Evolutionary conservation across 305 asterid species (phyloP).

Genomic region (Plantago coronopus): DNA sequence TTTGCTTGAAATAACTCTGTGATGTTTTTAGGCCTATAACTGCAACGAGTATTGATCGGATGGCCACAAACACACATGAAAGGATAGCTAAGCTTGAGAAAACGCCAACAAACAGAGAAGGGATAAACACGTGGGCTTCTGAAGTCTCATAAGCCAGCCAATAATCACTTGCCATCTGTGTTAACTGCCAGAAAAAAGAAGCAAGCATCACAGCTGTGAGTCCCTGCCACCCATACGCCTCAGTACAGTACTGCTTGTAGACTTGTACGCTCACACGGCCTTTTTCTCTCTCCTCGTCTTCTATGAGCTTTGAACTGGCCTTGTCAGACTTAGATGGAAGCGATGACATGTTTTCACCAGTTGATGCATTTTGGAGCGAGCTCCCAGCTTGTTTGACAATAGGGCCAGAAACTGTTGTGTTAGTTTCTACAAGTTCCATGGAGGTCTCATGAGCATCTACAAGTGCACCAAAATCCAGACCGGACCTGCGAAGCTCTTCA

Average conservation of each 20-base stretch:
- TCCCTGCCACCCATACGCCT: constrained; percentile 70
- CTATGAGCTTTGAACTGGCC: constrained; percentile 47
- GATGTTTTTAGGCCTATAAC: constrained; percentile 50
- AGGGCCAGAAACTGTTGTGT: background rate
- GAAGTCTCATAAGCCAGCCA: constrained; percentile 80
- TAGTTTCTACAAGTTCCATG: constrained; percentile 48
- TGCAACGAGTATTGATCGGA: constrained; percentile 34
- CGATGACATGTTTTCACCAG: constrained; percentile 25
- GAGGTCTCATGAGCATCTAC: constrained; percentile 70
- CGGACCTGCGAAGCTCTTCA: constrained; percentile 39
- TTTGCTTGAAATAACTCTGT: constrained; percentile 46
- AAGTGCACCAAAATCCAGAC: constrained; percentile 50
- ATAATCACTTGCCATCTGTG: constrained; percentile 47
- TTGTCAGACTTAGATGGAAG: constrained; percentile 27
- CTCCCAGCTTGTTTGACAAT: constrained; percentile 13
- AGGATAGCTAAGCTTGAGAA: constrained; percentile 38
- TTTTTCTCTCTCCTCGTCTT: constrained; percentile 66
- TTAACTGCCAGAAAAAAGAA: constrained; percentile 43
- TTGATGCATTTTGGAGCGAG: constrained; percentile 6
- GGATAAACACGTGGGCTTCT: constrained; percentile 27
- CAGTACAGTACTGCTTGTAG: constrained; percentile 51
- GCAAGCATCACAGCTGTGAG: constrained; percentile 30
- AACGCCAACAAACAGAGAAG: constrained; percentile 38
- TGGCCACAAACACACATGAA: constrained; percentile 24
- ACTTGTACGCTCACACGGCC: constrained; percentile 50